Percentiles rank a stretch among this genome's conserved stretches.
phyloP scores from a whole-genome alignment of 208 protist species.

The Trichomonas vaginalis region DNA sequence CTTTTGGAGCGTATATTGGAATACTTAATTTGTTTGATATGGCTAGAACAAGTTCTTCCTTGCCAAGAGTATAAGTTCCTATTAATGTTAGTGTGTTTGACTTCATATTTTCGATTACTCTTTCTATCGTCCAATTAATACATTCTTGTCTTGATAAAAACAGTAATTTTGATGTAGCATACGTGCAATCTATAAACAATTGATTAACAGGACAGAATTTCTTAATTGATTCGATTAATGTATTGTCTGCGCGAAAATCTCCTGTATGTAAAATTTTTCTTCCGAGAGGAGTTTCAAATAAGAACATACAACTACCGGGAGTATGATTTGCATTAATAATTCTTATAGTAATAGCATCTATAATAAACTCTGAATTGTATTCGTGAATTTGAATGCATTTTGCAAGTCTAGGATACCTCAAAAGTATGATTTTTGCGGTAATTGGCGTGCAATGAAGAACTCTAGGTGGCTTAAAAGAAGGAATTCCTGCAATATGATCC shows the following conservation, averaged over 20 bases:
- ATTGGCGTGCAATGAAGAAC: slow-evolving; percentile 7
- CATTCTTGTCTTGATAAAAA: background rate
- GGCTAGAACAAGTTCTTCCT: background rate
- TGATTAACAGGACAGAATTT: background rate
- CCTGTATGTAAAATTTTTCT: slow-evolving; percentile 1
- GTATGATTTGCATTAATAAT: slow-evolving; percentile 9
- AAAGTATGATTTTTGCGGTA: background rate
- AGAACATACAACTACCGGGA: background rate
- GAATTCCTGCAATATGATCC: background rate
- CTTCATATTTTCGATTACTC: background rate
- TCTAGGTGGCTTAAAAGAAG: background rate
- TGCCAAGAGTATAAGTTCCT: background rate
- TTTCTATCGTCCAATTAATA: background rate
- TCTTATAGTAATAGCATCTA: background rate
- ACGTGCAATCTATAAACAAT: background rate
- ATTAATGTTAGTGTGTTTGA: background rate
- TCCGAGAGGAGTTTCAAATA: background rate
- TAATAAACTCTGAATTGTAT: background rate
- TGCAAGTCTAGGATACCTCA: background rate
- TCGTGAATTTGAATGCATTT: background rate
- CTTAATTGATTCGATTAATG: background rate
- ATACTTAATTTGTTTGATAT: background rate
- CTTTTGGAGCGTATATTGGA: background rate
- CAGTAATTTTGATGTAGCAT: background rate
- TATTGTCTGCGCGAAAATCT: background rate